Evolutionary conservation across 2,329 filamentous ascomycete species (phyloP).

Genomic region (Pezicula carpinea): DNA sequence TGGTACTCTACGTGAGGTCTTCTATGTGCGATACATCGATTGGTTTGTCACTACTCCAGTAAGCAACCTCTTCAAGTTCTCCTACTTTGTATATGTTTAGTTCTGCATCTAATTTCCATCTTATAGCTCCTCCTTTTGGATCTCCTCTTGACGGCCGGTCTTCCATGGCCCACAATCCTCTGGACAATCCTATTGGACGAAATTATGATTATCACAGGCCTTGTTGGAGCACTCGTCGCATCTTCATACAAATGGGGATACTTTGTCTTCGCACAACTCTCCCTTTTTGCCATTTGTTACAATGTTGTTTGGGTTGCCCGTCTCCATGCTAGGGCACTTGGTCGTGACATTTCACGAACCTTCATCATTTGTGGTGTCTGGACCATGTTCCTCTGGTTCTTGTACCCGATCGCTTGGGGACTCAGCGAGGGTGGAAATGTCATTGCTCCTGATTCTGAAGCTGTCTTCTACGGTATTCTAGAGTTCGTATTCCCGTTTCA

Average conservation of each 20-base stretch:
- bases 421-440: constrained; percentile 60
- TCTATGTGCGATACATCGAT: constrained; percentile 63
- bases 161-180: constrained; percentile 61
- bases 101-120: too few species aligned
- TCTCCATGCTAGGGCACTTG: constrained; percentile 49
- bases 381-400: constrained; percentile 57
- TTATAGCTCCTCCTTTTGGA: constrained; percentile 53
- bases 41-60: constrained; percentile 58
- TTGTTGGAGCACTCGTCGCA: constrained; percentile 59
- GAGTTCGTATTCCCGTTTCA: constrained; percentile 45
- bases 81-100: neutral
- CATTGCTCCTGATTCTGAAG: constrained; percentile 61
- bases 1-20: constrained; percentile 56
- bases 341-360: constrained; percentile 44
- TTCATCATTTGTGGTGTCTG: constrained; percentile 53
- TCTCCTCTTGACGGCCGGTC: constrained; percentile 57
- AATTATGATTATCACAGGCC: constrained; percentile 63
- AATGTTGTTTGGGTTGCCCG: constrained; percentile 52
- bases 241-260: constrained; percentile 67
- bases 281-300: constrained; percentile 57
- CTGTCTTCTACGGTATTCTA: constrained; percentile 63
- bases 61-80: constrained; percentile 6
- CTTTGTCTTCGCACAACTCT: constrained; percentile 49
- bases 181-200: constrained; percentile 58
- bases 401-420: constrained; percentile 63